Percentiles rank a stretch among this genome's conserved stretches.
Evolutionary conservation across 805 yeast species (phyloP).

Genomic region (Wickerhamiella sergipiensis): DNA sequence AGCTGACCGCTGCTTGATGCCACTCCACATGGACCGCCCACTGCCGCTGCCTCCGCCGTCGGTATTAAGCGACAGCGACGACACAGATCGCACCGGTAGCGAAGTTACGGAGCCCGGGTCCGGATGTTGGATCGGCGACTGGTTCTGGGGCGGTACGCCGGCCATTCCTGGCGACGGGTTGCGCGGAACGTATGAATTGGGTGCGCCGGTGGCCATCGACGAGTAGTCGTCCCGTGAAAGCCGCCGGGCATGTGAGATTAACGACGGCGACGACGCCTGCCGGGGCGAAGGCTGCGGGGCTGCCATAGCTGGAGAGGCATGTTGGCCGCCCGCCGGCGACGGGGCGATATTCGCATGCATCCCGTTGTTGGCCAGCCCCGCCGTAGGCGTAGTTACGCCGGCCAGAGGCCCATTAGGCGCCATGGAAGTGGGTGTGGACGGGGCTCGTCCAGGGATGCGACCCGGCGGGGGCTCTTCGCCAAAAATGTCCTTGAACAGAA

Average conservation of each 20-base stretch:
- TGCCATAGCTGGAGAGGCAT: no score
- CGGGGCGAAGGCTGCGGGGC: background rate
- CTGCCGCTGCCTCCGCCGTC: conserved; percentile 4
- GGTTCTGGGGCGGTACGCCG: background rate
- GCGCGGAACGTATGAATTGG: background rate
- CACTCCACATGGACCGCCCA: conserved; percentile 15
- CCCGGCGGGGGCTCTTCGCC: conserved; percentile 26
- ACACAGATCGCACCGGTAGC: background rate
- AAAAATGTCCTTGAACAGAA: conserved; percentile 24
- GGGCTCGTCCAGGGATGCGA: conserved; percentile 9
- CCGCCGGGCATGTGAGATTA: background rate
- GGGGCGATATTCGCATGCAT: background rate
- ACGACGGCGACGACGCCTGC: background rate
- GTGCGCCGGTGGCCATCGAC: background rate
- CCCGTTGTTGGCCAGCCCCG: background rate
- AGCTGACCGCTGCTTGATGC: conserved; percentile 16
- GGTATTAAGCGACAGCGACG: background rate
- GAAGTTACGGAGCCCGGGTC: background rate
- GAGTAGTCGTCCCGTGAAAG: background rate
- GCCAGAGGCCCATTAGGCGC: background rate
- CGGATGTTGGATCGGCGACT: background rate
- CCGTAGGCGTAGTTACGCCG: background rate
- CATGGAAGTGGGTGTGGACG: background rate
- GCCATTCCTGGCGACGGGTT: background rate
- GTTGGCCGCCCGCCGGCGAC: no score